Conservation (phyloP, 2,329 filamentous ascomycete genomes). For the Fusarium graminum region DNA sequence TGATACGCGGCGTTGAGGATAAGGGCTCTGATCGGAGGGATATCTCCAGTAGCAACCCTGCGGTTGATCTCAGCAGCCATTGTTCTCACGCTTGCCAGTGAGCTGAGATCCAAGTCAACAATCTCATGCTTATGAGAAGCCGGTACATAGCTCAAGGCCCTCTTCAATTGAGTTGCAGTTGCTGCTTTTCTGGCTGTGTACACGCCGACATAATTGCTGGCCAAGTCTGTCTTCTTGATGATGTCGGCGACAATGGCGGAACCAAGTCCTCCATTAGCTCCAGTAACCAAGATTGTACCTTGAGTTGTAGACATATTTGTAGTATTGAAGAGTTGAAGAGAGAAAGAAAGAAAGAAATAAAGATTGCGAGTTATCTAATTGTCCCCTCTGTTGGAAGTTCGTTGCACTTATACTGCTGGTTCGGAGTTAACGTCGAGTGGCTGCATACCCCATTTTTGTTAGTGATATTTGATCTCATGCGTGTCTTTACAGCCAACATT, state of each 20-base stretch:
- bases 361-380: neutral
- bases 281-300: slow-evolving; percentile 56
- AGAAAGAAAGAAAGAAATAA: neutral
- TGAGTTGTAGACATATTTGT: slow-evolving; percentile 31
- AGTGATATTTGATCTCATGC: slow-evolving; percentile 1
- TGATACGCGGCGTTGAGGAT: slow-evolving; percentile 55
- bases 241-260: slow-evolving; percentile 52
- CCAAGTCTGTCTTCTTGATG: slow-evolving; percentile 48
- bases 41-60: slow-evolving; percentile 48
- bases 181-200: slow-evolving; percentile 55
- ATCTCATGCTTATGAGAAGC: slow-evolving; percentile 51
- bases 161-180: slow-evolving; percentile 49
- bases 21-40: slow-evolving; percentile 57
- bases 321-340: too few relatives aligned
- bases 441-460: slow-evolving; percentile 27
- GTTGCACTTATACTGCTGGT: slow-evolving; percentile 35
- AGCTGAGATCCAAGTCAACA: slow-evolving; percentile 52
- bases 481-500: neutral
- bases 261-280: slow-evolving; percentile 57
- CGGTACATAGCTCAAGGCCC: slow-evolving; percentile 40
- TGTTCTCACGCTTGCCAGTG: slow-evolving; percentile 48
- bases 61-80: slow-evolving; percentile 49
- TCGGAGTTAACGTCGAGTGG: neutral
- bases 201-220: slow-evolving; percentile 52
- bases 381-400: neutral